Evolutionary conservation across 2,329 filamentous ascomycete species (phyloP).

Genomic region (Fusarium sp.): DNA sequence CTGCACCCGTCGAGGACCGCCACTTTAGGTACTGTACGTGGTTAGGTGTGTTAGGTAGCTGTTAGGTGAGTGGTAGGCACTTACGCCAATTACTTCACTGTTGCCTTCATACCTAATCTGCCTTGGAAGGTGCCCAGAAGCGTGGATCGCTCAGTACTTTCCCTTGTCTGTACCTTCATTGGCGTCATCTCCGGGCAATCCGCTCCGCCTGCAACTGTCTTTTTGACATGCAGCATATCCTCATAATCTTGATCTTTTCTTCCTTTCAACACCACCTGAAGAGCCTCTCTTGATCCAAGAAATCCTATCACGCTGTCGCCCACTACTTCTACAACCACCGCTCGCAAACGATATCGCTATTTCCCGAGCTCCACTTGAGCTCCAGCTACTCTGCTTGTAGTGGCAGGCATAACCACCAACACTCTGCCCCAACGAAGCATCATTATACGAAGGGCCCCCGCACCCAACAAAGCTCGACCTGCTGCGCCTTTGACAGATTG

Average conservation of each 20-base stretch:
- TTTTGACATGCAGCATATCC: constrained; percentile 11
- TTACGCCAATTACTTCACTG: constrained; percentile 27
- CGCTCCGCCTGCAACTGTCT: constrained; percentile 31
- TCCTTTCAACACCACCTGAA: constrained; percentile 16
- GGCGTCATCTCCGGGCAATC: constrained; percentile 40
- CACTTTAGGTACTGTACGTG: no score
- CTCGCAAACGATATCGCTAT: constrained; percentile 24
- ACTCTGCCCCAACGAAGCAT: constrained; percentile 30
- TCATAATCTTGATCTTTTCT: constrained; percentile 6
- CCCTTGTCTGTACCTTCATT: constrained; percentile 30
- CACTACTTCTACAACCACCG: constrained; percentile 1
- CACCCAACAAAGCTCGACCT: constrained; percentile 35
- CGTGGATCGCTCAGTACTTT: constrained; percentile 37
- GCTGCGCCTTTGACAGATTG: constrained; percentile 15
- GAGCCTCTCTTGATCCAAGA: background rate
- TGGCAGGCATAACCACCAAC: constrained; percentile 14
- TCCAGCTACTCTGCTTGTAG: constrained; percentile 6
- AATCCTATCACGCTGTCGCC: constrained; percentile 2
- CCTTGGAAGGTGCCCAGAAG: constrained; percentile 35
- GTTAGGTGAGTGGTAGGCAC: background rate
- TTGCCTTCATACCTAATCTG: constrained; percentile 24
- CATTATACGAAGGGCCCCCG: constrained; percentile 23
- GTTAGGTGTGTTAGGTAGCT: no score
- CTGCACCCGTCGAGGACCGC: background rate
- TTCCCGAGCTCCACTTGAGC: constrained; percentile 18